Percentiles rank a stretch among this genome's conserved stretches.
phyloP scores from a whole-genome alignment of 306 rosid genomes.

The Dicorynia guianensis region DNA sequence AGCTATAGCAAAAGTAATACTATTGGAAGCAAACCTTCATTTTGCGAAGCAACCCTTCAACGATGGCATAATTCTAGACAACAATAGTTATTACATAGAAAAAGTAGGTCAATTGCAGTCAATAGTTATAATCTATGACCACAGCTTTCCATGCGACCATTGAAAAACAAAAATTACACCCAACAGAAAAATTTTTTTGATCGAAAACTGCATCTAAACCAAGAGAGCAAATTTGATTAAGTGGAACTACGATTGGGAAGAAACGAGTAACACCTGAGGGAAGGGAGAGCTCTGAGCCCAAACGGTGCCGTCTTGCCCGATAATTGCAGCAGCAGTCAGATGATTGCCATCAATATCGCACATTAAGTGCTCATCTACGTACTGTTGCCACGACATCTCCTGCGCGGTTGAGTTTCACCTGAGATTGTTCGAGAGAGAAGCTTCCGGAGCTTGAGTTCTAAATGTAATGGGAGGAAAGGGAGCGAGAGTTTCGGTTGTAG shows the following conservation, averaged over 20 bases:
- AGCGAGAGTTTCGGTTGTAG: background rate
- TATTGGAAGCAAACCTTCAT: too few species aligned
- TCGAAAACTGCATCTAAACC: background rate
- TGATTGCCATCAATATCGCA: constrained; percentile 58
- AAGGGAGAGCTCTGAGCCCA: constrained; percentile 59
- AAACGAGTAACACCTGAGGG: constrained; percentile 51
- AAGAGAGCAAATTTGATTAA: background rate
- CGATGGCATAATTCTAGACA: too few species aligned
- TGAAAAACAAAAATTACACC: background rate
- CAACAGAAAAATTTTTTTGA: too few species aligned
- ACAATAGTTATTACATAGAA: too few species aligned
- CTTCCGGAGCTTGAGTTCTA: background rate
- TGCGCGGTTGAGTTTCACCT: background rate
- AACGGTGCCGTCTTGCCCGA: constrained; percentile 61
- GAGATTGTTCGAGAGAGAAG: background rate
- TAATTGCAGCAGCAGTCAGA: constrained; percentile 58
- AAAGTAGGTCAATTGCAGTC: background rate
- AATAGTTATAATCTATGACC: background rate
- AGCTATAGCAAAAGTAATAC: too few species aligned
- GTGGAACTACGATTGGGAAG: background rate
- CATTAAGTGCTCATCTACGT: constrained; percentile 64
- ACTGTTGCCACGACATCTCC: constrained; percentile 63
- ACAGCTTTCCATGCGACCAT: background rate
- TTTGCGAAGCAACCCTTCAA: too few species aligned
- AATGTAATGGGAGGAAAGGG: background rate